A percentile compares a stretch with the other conserved stretches of the same genome.
These are phyloP conservation scores for Rhizopogon rudus DNA, from an alignment of 768 basidiomycete genomes.

Conservation along the genomic window DNA sequence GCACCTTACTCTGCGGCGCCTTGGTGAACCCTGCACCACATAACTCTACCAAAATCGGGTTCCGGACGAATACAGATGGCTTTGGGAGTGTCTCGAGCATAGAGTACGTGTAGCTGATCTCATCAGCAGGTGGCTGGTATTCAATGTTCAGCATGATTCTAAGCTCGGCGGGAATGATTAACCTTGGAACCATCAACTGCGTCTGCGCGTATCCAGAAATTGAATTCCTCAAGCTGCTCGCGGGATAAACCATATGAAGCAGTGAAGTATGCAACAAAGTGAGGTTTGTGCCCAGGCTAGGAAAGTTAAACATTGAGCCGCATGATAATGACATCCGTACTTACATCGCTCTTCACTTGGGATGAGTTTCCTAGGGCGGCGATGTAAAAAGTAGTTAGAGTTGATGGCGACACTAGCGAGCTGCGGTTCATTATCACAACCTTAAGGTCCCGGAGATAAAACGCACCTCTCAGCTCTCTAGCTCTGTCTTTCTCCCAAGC, in stretches of 20 bases:
- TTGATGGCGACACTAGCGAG: constrained; percentile 57
- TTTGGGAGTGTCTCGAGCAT: constrained; percentile 41
- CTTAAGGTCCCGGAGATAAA: constrained; percentile 2
- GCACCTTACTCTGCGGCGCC: constrained; percentile 49
- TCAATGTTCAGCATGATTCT: not conserved
- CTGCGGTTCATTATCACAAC: not conserved
- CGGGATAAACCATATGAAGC: constrained; percentile 72
- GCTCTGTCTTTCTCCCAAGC: constrained; percentile 78
- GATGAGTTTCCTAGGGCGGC: constrained; percentile 56
- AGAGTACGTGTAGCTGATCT: constrained; percentile 52
- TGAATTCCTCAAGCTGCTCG: constrained; percentile 64
- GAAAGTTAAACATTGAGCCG: not conserved
- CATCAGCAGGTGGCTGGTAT: constrained; percentile 14
- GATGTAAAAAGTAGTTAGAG: constrained; percentile 77
- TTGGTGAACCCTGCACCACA: constrained; percentile 84
- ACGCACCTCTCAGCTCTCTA: constrained; percentile 65
- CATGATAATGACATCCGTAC: constrained; percentile 8
- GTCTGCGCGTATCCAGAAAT: constrained; percentile 48
- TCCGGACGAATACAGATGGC: constrained; percentile 53
- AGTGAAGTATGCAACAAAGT: constrained; percentile 72
- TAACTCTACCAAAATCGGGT: constrained; percentile 67
- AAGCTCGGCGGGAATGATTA: not conserved
- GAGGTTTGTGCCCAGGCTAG: constrained; percentile 44
- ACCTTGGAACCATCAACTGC: constrained; percentile 12
- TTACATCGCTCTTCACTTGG: constrained; percentile 34